A percentile compares a stretch with the other conserved stretches of the same genome.
These are phyloP conservation scores for Fragaria vesca DNA, from an alignment of 306 rosid species.

Conservation along the genomic window DNA sequence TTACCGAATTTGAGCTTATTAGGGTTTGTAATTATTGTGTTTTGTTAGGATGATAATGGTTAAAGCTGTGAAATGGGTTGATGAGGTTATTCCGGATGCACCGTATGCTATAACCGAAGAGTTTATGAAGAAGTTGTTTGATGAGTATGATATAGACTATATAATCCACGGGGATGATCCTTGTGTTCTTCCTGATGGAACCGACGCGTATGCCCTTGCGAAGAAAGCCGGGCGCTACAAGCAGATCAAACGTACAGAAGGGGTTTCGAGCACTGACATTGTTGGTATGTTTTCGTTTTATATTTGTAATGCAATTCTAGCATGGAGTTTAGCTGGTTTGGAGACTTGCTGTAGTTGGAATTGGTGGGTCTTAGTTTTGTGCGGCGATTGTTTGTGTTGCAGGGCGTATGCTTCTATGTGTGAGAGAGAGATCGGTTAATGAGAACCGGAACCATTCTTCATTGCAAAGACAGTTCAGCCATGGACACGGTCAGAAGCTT, in stretches of 20 bases:
- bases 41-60: slow-evolving; percentile 55
- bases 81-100: slow-evolving; percentile 59
- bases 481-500: slow-evolving; percentile 71
- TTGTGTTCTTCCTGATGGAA: slow-evolving; percentile 62
- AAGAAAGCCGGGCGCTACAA: slow-evolving; percentile 68
- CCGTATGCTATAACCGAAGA: slow-evolving; percentile 65
- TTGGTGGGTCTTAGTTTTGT: slow-evolving; percentile 9
- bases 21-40: not conserved
- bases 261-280: slow-evolving; percentile 65
- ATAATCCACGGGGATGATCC: slow-evolving; percentile 65
- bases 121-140: slow-evolving; percentile 60
- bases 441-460: slow-evolving; percentile 58
- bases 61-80: slow-evolving; percentile 61
- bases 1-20: not conserved
- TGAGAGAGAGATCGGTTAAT: slow-evolving; percentile 69
- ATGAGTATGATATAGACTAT: slow-evolving; percentile 51
- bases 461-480: slow-evolving; percentile 72
- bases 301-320: not conserved
- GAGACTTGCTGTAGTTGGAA: not conserved
- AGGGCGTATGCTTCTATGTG: slow-evolving; percentile 99
- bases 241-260: slow-evolving; percentile 68
- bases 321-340: not conserved
- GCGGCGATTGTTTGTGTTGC: slow-evolving; percentile 21
- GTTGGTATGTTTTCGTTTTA: slow-evolving; percentile 41
- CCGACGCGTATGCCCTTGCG: slow-evolving; percentile 64